Base-by-base conservation (phyloP, 192 early-diverging fungal genomes). In the Spizellomyces punctatus region DNA sequence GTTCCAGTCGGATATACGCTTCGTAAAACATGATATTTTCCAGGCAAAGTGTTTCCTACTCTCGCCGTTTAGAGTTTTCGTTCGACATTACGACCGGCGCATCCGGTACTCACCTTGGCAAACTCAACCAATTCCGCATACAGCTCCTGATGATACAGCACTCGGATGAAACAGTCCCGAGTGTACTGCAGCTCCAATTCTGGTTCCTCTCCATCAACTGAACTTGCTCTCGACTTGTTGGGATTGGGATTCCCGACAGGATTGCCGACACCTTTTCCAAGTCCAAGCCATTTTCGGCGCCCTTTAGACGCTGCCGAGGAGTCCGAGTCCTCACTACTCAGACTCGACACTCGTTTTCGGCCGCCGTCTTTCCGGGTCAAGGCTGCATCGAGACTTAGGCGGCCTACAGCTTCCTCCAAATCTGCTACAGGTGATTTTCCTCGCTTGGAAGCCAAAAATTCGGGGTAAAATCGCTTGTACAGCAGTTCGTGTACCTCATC, bases 11-110 rank as follows among this genome's bases (percentile, higher is more conserved):
- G 19, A 71, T 41, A 66, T 73, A 78, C 5, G 71, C 44, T 64
- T 78, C 77, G 60, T 70, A 74, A 47, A 67, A 78, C 66, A 78
- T 64, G 47, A 78, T 22, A 54, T 78, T 78, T 66, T 78, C 77
- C 14, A 55, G 19, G 42, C 69, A 78, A 8, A 64, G 66, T 4
- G 59, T 64, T 42, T 52, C 60, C 27, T 36, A 36, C 27, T 36
- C 27, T 2, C 0, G 27, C 3, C 3, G 27, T 36, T 36, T 36
- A 36, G 27, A 36, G 27, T 36, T 36, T 36, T 36, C 27, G 27
- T 36, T 36, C 3, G 27, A 36, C 27, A 36, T 36, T 36, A 36
- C 27, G 27, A 36, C 27, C 27, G 27, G 27, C 27, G 27, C 27
- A 36, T 36, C 1, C 27, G 27, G 27, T 36, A 36, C 27, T 36